Percentiles rank a stretch among this genome's conserved stretches.
These are phyloP conservation scores for Wallemia hederae DNA, from an alignment of 1,284 basidiomycete genomes.

Conservation along the genomic window DNA sequence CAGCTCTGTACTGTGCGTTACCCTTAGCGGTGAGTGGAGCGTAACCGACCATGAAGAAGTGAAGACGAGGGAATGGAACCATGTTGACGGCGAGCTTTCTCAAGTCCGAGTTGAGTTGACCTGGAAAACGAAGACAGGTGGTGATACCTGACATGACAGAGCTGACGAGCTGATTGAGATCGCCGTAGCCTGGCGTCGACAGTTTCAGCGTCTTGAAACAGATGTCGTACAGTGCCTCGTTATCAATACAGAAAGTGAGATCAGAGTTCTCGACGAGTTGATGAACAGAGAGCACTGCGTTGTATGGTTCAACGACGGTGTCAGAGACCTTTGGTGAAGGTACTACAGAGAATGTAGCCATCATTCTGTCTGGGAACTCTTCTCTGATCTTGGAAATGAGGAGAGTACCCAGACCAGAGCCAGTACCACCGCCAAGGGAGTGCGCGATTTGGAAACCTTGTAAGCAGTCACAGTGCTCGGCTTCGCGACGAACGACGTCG, in stretches of 20 bases:
- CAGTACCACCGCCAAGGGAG: conserved; percentile 77
- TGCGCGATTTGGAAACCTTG: conserved; percentile 87
- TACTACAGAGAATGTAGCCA: conserved; percentile 69
- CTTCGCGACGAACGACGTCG: conserved; percentile 41
- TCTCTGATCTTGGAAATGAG: conserved; percentile 60
- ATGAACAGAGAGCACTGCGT: conserved; percentile 62
- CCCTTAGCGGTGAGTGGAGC: conserved; percentile 44
- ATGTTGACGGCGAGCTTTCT: conserved; percentile 82
- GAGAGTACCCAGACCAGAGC: conserved; percentile 55
- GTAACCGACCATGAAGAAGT: conserved; percentile 70
- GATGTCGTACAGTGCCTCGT: conserved; percentile 80
- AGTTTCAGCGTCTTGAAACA: conserved; percentile 43
- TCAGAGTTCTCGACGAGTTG: conserved; percentile 78
- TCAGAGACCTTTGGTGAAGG: conserved; percentile 86
- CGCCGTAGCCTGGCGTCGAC: conserved; percentile 34
- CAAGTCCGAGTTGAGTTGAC: conserved; percentile 76
- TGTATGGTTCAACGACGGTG: conserved; percentile 77
- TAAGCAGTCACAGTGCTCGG: conserved; percentile 53
- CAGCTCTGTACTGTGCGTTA: conserved; percentile 64
- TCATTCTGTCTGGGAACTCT: conserved; percentile 79
- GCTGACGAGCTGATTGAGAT: conserved; percentile 54
- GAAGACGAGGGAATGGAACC: conserved; percentile 69
- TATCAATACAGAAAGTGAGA: conserved; percentile 68
- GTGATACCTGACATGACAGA: conserved; percentile 72
- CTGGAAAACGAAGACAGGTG: conserved; percentile 73